phyloP scores from a whole-genome alignment of 148 eudicot genomes.

The Amaranthus hypochondriacus region DNA sequence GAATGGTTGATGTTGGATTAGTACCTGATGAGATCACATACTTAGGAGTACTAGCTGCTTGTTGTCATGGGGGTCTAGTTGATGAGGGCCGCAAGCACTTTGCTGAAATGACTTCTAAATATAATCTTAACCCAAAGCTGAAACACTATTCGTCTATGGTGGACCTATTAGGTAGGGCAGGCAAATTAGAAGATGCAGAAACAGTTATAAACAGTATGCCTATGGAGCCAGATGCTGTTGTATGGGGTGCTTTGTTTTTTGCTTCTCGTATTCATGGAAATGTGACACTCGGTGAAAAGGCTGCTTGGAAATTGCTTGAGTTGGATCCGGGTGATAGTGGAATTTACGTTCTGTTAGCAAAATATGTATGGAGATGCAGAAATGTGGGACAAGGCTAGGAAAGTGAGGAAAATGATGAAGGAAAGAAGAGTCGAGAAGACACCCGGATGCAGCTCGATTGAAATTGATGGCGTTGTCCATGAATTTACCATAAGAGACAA shows the following conservation, averaged over 20 bases:
- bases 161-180: constrained; percentile 63
- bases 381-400: constrained; percentile 56
- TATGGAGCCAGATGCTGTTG: constrained; percentile 50
- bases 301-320: constrained; percentile 52
- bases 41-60: constrained; percentile 47
- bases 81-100: constrained; percentile 50
- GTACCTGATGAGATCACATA: constrained; percentile 53
- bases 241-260: constrained; percentile 58
- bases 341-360: constrained; percentile 46
- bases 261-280: constrained; percentile 52
- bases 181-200: constrained; percentile 52
- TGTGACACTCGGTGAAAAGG: constrained; percentile 55
- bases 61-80: constrained; percentile 68
- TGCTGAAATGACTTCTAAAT: constrained; percentile 40
- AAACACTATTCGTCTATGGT: constrained; percentile 68
- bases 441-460: constrained; percentile 63
- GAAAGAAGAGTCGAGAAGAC: constrained; percentile 47
- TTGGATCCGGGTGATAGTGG: constrained; percentile 62
- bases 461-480: constrained; percentile 44
- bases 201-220: constrained; percentile 53
- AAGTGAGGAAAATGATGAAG: constrained; percentile 50
- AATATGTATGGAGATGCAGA: constrained; percentile 58
- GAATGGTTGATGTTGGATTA: constrained; percentile 47
- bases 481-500: constrained; percentile 53
- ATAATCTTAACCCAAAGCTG: constrained; percentile 42